Base-by-base conservation (phyloP, 129 eudicot genomes). In the Solidago caesia region DNA sequence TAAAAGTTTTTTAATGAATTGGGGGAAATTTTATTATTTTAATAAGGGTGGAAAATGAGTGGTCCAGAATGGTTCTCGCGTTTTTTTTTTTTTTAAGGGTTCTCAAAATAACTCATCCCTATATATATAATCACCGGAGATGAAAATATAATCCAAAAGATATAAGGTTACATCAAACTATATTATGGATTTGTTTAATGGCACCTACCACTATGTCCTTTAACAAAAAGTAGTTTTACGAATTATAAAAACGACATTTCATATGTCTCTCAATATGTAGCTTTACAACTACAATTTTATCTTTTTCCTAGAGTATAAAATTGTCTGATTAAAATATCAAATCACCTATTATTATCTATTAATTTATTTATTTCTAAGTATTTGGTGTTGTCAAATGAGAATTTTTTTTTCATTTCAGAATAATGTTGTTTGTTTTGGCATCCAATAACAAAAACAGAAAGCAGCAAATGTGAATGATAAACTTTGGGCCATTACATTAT, bases 121-220 rank as follows among this genome's bases (percentile, higher is more conserved):
- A 21, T 21, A 5, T 48, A 48, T 48, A 48, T 48, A 53, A 53
- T 53, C 39, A 52, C 58, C 29, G 21, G 15, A 8, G 67, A 62
- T 33, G 7, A 27, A 27, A 62, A 62, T 7, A 7, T 7, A 33
- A 15, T 9, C 4, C 29, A 10, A 62, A 11, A 33, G 44, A 62
- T 62, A 44, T 33, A 62, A 33, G 46, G 43, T 61, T 62, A 62
- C 67, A 62, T 62, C 67, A 33, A 62, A 10, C 16, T 62, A 3
- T 13, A 14, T 53, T 53, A 5, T 5, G 25, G 14, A 53, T 13
- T 3, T n/a, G 25, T 62, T 62, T 33, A 62, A 27, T 15, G 46
- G 14, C 44, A 62, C 67, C 46, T 12, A 3, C 13, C 5, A 53
- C 6, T 53, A 13, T 14, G 16, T 53, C 60, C 60, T 13, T 53